Base-by-base conservation (phyloP, 257 asterid species). In the Primulina huaijiensis region DNA sequence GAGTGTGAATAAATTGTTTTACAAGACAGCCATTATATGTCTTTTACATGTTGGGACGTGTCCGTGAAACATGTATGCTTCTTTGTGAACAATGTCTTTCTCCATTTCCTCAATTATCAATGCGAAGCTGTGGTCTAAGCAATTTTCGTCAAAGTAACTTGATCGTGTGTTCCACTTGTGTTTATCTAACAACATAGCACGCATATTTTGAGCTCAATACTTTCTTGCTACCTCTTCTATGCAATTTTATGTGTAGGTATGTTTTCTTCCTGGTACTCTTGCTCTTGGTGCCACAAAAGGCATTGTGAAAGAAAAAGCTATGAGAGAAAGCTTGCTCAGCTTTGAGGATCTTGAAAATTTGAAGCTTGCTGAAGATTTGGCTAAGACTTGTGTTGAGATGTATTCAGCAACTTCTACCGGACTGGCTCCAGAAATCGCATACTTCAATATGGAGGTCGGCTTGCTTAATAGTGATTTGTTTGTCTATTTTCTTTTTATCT, bases 251-350 rank as follows among this genome's bases (percentile, higher is more conserved):
- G 12, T 30, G n/a, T 65, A 94, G 96, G 97, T 91, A 50, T 94
- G 99, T 81, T 94, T 94, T 81, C 96, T 94, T 33, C 97, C 99
- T 64, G 99, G 97, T 67, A 79, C 93, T 61, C 93, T 94, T 86
- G 99, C 97, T 46, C 90, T 94, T 77, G 99, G 99, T 73, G 96
- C 97, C 76, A 94, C 99, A 23, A 91, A 86, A 80, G 99, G 99
- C 65, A 9, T 81, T 14, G 43, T 75, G n/a, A 94, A 86, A 80
- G 88, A 82, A 70, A 91, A 78, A 84, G 96, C 95, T 65, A 85
- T 90, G 92, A 72, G 63, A 82, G 88, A 85, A 77, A 80, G 84
- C 80, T 74, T 80, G 76, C 92, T 94, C 62, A 82, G 79, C 74
- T 91, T 91, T 73, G 92, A 94, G 78, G 97, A 94, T 84, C 76